Percentiles rank a stretch among this genome's conserved stretches.
These are phyloP conservation scores for Termitomyces sp. DNA, from an alignment of 768 basidiomycete genomes.

Conservation along the genomic window DNA sequence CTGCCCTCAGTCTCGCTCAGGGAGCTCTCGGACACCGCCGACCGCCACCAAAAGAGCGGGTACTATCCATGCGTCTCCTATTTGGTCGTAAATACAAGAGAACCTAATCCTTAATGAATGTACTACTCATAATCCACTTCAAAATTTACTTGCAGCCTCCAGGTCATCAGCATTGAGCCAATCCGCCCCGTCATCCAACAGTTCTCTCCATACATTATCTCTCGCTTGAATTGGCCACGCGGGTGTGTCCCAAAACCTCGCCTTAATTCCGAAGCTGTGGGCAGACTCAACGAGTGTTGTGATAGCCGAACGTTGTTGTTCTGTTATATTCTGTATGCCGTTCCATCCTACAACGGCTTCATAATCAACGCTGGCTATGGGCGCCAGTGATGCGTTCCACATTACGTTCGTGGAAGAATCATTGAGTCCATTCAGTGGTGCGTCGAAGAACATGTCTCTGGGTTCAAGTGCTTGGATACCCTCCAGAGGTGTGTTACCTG, in stretches of 20 bases:
- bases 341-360: constrained; percentile 40
- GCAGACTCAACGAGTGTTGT: constrained; percentile 37
- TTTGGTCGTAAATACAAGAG: constrained; percentile 28
- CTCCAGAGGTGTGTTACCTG: constrained; percentile 47
- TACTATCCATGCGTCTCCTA: constrained; percentile 24
- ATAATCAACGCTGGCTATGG: constrained; percentile 48
- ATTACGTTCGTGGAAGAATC: constrained; percentile 27
- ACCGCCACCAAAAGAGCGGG: constrained; percentile 18
- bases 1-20: constrained; percentile 49
- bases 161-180: constrained; percentile 53
- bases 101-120: constrained; percentile 10
- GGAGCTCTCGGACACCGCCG: constrained; percentile 39
- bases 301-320: constrained; percentile 33
- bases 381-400: constrained; percentile 38
- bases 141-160: constrained; percentile 33
- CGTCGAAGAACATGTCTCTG: constrained; percentile 49
- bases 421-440: constrained; percentile 36
- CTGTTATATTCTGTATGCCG: constrained; percentile 37
- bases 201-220: constrained; percentile 37
- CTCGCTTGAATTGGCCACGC: constrained; percentile 41
- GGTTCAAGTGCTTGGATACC: constrained; percentile 38
- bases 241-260: constrained; percentile 52
- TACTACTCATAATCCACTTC: constrained; percentile 10
- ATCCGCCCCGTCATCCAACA: constrained; percentile 39
- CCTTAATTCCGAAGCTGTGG: constrained; percentile 36